Evolutionary conservation across 2,329 filamentous ascomycete genomes (phyloP), one percentile per base, ranked within the genome.

Genomic region (Ceratocystis lukuohia): DNA sequence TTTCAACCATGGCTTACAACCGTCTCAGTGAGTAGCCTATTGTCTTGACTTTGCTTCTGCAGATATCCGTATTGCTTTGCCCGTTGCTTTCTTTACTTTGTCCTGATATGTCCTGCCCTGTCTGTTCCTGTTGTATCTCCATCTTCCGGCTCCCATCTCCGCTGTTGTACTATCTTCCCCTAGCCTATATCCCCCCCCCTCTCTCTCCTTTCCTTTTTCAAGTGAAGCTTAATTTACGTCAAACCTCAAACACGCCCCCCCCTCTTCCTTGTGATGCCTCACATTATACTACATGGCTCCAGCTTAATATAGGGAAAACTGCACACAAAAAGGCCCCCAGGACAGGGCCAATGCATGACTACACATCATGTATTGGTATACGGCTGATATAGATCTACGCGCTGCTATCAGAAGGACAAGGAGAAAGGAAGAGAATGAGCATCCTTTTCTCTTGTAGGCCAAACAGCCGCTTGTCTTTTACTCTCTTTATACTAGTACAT

Each of bases 1-100:
- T 61, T 50, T 65, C 46, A 57, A 66, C 63, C 56, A 69, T 69
- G 69, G 66, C 69, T 57, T 69, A 69, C 50, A 69, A 69, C 64
- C 69, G 67, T 61, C 65, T 69, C 50, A 67, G 69, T 67, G 69
- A 69, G 69, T 69, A 53, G 62, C 44, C 41, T 65, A 50, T 44
- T 37, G 20, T 8, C 33, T 30, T 61, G 30, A 61, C 17, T 59
- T 22, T 25, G 10, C 15, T 44, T 25, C 37, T 8, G n/a, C 28
- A 62, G n/a, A 41, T 41, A 15, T 41, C 17, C 61, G 25, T 22
- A 8, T 12, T 62, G 33, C 61, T 62, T 20, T 62, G 17, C 59
- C 22, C 48, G 12, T 45, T 63, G n/a, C 61, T 62, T 22, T 45
- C 61, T 62, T 22, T 45, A 12, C 45, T 22, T 20, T 45, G 59